Evolutionary conservation across 2,329 filamentous ascomycete species (phyloP).

Genomic region (Chaetomiaceae sp.): DNA sequence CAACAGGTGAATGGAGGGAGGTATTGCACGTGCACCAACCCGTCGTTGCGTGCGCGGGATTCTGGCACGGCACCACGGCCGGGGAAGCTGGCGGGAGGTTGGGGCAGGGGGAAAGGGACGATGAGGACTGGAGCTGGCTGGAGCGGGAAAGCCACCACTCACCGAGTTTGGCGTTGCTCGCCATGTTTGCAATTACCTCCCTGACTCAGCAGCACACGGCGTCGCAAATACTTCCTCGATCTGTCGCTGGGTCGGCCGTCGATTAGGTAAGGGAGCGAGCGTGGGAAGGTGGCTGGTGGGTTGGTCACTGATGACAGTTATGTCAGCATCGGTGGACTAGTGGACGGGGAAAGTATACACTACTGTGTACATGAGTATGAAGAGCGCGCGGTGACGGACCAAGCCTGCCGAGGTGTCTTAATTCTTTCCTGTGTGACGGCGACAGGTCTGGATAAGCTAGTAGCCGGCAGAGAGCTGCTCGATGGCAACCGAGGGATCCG

Average conservation of each 20-base stretch:
- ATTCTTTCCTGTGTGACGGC: not conserved
- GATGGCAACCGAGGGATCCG: not conserved
- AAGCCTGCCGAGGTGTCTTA: too few species aligned
- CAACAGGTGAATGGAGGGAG: too few species aligned
- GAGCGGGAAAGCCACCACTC: slow-evolving; percentile 7
- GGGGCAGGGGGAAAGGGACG: not conserved
- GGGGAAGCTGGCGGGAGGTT: not conserved
- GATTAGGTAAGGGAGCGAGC: slow-evolving; percentile 8
- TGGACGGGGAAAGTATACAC: not conserved
- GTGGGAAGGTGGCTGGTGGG: too few species aligned
- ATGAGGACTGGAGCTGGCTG: not conserved
- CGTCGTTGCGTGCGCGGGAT: too few species aligned
- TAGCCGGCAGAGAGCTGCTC: too few species aligned
- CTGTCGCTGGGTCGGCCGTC: slow-evolving; percentile 1
- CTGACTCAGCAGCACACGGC: slow-evolving; percentile 13
- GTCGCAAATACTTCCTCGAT: not conserved
- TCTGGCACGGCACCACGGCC: not conserved
- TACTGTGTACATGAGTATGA: not conserved
- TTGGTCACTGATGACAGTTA: not conserved
- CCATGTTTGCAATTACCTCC: slow-evolving; percentile 5
- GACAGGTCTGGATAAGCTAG: too few species aligned
- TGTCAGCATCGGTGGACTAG: not conserved
- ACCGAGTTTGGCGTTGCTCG: slow-evolving; percentile 10
- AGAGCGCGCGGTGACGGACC: too few species aligned
- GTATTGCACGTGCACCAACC: too few species aligned